Percentiles rank a stretch among this genome's conserved stretches.
Conservation (phyloP, 768 basidiomycete species). For the Suillus spraguei region DNA sequence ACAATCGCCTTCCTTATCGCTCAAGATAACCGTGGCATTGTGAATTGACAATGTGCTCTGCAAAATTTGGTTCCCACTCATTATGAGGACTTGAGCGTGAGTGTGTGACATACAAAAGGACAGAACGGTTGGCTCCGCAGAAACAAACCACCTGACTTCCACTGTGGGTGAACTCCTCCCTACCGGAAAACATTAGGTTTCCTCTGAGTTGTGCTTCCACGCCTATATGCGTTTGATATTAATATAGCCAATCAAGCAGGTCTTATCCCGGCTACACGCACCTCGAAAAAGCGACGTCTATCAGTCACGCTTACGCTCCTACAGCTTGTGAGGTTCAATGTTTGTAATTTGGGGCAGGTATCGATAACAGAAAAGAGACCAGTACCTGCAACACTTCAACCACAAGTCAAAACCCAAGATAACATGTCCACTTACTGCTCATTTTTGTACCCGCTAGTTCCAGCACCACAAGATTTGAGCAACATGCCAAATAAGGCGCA, state of each 20-base stretch:
- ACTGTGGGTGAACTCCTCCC: neutral
- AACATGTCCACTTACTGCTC: conserved; percentile 45
- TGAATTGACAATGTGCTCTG: neutral
- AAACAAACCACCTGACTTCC: neutral
- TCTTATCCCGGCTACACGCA: conserved; percentile 18
- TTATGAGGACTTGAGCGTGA: neutral
- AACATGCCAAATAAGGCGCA: conserved; percentile 52
- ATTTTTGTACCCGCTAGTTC: conserved; percentile 61
- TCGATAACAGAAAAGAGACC: conserved; percentile 63
- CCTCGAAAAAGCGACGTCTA: conserved; percentile 70
- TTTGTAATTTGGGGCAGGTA: conserved; percentile 51
- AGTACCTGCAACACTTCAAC: conserved; percentile 37
- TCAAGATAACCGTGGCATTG: neutral
- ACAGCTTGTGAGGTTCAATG: conserved; percentile 69
- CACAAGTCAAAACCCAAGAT: neutral
- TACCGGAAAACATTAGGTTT: neutral
- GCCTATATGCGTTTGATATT: conserved; percentile 18
- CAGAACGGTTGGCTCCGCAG: neutral
- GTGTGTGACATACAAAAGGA: neutral
- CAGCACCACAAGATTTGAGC: conserved; percentile 48
- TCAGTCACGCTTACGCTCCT: conserved; percentile 61
- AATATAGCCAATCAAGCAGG: conserved; percentile 1
- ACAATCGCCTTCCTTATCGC: neutral
- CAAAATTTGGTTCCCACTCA: neutral
- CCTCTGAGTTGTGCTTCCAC: conserved; percentile 24